Conservation (phyloP, 495 filamentous ascomycete genomes). For the Xylaria cubensis region DNA sequence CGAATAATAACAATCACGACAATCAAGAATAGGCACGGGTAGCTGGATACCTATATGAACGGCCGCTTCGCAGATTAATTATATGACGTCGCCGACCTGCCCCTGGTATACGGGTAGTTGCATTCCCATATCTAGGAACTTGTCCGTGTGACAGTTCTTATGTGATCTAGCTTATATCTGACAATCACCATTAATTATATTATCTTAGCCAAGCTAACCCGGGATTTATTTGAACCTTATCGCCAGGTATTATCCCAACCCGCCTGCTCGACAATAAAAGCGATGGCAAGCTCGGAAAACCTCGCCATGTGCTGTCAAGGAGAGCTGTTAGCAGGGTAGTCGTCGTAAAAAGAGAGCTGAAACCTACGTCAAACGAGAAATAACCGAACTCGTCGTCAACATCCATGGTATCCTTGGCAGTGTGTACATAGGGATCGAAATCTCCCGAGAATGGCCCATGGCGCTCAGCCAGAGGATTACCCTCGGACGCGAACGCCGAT, state of each 20-base stretch:
- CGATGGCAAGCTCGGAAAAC: conserved; percentile 31
- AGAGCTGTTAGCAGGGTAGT: not conserved
- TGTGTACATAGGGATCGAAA: conserved; percentile 40
- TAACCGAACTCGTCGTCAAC: conserved; percentile 25
- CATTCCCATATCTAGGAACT: too few relatives aligned
- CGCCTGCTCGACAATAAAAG: conserved; percentile 34
- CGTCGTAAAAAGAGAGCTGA: not conserved
- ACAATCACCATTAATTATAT: too few relatives aligned
- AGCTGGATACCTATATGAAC: too few relatives aligned
- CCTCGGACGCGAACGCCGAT: conserved; percentile 43
- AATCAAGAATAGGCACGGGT: too few relatives aligned
- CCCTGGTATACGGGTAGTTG: too few relatives aligned
- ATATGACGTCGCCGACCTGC: too few relatives aligned
- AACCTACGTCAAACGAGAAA: conserved; percentile 28
- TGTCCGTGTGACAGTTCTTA: too few relatives aligned
- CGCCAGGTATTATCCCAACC: conserved; percentile 34
- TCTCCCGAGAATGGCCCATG: conserved; percentile 7
- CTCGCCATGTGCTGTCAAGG: conserved; percentile 26
- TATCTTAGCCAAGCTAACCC: too few relatives aligned
- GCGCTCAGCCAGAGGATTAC: conserved; percentile 19
- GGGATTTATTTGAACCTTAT: too few relatives aligned
- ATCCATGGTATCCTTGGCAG: conserved; percentile 38
- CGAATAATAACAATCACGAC: too few relatives aligned
- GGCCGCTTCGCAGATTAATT: too few relatives aligned
- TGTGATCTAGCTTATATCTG: too few relatives aligned